A percentile compares a stretch with the other conserved stretches of the same genome.
phyloP scores from a whole-genome alignment of 805 yeast genomes.

The Saccharomycopsis lassenensis region DNA sequence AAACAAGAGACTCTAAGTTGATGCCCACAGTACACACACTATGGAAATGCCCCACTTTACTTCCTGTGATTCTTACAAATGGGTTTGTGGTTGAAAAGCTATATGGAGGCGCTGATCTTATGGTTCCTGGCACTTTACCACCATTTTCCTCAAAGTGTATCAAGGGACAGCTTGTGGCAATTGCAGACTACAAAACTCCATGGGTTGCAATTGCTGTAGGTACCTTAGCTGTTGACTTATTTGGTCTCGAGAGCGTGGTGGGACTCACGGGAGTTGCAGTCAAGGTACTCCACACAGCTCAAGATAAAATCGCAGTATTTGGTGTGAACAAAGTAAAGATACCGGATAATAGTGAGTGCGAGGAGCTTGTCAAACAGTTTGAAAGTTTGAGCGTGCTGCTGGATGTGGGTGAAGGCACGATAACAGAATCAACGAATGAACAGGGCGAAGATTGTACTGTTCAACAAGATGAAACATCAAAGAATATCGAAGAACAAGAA shows the following conservation, averaged over 20 bases:
- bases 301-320: slow-evolving; percentile 50
- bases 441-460: no score
- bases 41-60: slow-evolving; percentile 55
- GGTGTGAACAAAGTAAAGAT: slow-evolving; percentile 34
- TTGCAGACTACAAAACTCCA: slow-evolving; percentile 52
- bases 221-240: slow-evolving; percentile 38
- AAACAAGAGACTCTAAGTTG: slow-evolving; percentile 39
- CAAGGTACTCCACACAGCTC: slow-evolving; percentile 50
- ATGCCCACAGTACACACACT: slow-evolving; percentile 66
- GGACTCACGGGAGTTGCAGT: slow-evolving; percentile 77
- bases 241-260: slow-evolving; percentile 33
- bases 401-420: no score
- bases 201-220: slow-evolving; percentile 67
- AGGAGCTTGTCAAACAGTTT: slow-evolving; percentile 1
- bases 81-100: slow-evolving; percentile 59
- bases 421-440: slow-evolving; percentile 19
- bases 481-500: slow-evolving; percentile 10
- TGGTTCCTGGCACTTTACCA: slow-evolving; percentile 61
- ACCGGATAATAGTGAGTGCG: slow-evolving; percentile 31
- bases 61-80: slow-evolving; percentile 66
- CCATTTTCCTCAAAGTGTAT: slow-evolving; percentile 24
- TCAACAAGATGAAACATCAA: slow-evolving; percentile 16
- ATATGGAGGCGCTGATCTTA: slow-evolving; percentile 70
- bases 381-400: no score
- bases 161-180: slow-evolving; percentile 55